Evolutionary conservation across 345 rosid genomes (phyloP).

Genomic region (Pugionium dolabratum): DNA sequence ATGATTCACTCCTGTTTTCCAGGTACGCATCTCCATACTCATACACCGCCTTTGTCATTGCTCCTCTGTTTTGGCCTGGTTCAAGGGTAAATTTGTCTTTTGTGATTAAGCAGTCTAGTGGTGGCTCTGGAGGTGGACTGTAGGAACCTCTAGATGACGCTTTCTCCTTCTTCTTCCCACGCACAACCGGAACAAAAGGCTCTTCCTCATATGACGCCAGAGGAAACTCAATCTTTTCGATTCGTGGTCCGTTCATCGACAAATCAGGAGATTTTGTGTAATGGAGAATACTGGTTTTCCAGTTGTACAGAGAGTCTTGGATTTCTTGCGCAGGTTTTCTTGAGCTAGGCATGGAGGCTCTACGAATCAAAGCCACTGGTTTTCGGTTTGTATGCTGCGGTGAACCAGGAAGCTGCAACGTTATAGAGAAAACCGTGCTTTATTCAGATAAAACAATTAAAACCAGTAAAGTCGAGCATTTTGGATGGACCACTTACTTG

Average conservation of each 20-base stretch:
- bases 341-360: slow-evolving; percentile 66
- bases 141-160: slow-evolving; percentile 65
- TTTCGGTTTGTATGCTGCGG: slow-evolving; percentile 47
- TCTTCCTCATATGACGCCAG: slow-evolving; percentile 84
- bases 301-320: slow-evolving; percentile 25
- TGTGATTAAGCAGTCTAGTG: slow-evolving; percentile 64
- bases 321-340: slow-evolving; percentile 32
- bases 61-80: slow-evolving; percentile 45
- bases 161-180: slow-evolving; percentile 42
- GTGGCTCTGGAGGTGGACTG: slow-evolving; percentile 63
- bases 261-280: slow-evolving; percentile 56
- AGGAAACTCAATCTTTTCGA: slow-evolving; percentile 98
- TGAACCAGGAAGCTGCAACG: slow-evolving; percentile 51
- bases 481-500: slow-evolving; percentile 38
- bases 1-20: slow-evolving; percentile 70
- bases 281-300: slow-evolving; percentile 9
- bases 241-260: slow-evolving; percentile 90
- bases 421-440: not conserved
- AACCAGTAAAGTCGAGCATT: slow-evolving; percentile 2
- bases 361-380: slow-evolving; percentile 48
- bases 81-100: slow-evolving; percentile 93
- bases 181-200: slow-evolving; percentile 53
- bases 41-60: slow-evolving; percentile 49
- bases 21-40: slow-evolving; percentile 49
- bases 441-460: not conserved